phyloP scores from a whole-genome alignment of 2,329 filamentous ascomycete genomes.

The Diaporthe batatas region DNA sequence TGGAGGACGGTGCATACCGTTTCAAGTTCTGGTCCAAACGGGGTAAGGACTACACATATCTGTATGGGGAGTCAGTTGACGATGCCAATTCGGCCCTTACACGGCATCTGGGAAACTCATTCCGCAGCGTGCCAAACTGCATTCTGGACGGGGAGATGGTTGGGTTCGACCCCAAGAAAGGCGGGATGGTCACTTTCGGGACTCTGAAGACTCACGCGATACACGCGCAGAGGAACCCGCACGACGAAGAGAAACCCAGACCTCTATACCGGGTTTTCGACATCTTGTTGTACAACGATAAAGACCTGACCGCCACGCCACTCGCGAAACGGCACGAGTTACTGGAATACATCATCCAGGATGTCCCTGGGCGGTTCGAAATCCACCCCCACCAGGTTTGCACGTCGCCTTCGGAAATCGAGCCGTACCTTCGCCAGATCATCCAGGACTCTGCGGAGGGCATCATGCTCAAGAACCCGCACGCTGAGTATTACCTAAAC shows the following conservation, averaged over 20 bases:
- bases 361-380: constrained; percentile 81
- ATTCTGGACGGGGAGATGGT: constrained; percentile 99
- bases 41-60: constrained; percentile 94
- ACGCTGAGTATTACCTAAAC: constrained; percentile 87
- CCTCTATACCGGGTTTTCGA: constrained; percentile 92
- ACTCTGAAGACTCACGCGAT: constrained; percentile 93
- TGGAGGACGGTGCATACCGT: constrained; percentile 79
- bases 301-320: constrained; percentile 83
- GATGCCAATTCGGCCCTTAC: constrained; percentile 85
- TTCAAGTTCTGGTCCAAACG: constrained; percentile 97
- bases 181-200: constrained; percentile 90
- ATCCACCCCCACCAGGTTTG: constrained; percentile 81
- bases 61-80: constrained; percentile 84
- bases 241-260: constrained; percentile 72
- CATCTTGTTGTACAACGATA: constrained; percentile 88
- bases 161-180: constrained; percentile 90
- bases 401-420: constrained; percentile 78
- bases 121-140: constrained; percentile 83
- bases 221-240: constrained; percentile 81
- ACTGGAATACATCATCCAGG: constrained; percentile 76
- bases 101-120: constrained; percentile 81
- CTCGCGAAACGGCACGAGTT: constrained; percentile 84
- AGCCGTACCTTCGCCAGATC: constrained; percentile 82
- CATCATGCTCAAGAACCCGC: constrained; percentile 92
- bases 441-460: constrained; percentile 91